Percentiles rank a stretch among this genome's conserved stretches.
These are phyloP conservation scores for Hondaea fermentalgiana DNA, from an alignment of 108 stramenopile species.

Conservation along the genomic window DNA sequence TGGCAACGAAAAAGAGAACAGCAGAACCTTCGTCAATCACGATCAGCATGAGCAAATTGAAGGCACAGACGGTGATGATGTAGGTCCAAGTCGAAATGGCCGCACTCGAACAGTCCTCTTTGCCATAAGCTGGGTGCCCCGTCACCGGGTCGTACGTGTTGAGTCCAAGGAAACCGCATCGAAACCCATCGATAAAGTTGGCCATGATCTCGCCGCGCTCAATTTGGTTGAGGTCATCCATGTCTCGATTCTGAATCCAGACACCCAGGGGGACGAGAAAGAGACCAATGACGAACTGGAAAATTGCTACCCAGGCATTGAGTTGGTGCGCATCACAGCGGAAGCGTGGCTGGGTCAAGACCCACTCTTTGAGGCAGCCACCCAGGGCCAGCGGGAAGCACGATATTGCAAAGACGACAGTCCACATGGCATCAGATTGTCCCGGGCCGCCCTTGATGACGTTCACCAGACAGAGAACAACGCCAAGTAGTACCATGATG, in stretches of 20 bases:
- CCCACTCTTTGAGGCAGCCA: constrained; percentile 3
- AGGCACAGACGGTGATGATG: background rate
- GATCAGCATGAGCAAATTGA: background rate
- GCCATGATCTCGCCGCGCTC: background rate
- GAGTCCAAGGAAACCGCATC: background rate
- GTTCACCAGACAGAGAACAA: background rate
- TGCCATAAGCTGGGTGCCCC: background rate
- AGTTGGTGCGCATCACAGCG: background rate
- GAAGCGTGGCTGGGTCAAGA: background rate
- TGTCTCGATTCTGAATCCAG: constrained; percentile 9
- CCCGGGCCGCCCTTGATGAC: background rate
- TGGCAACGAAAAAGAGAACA: background rate
- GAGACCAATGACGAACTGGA: background rate
- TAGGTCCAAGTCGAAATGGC: background rate
- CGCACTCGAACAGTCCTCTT: background rate
- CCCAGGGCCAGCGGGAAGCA: constrained; percentile 10
- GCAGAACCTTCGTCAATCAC: background rate
- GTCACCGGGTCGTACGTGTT: background rate
- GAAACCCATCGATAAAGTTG: background rate
- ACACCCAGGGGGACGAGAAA: background rate
- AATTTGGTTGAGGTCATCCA: background rate
- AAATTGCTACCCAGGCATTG: background rate
- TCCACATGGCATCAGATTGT: background rate
- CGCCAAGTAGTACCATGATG: background rate
- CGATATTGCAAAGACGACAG: background rate